Evolutionary conservation across 352 stramenopile genomes (phyloP).

Genomic region (Plasmopara viticola): DNA sequence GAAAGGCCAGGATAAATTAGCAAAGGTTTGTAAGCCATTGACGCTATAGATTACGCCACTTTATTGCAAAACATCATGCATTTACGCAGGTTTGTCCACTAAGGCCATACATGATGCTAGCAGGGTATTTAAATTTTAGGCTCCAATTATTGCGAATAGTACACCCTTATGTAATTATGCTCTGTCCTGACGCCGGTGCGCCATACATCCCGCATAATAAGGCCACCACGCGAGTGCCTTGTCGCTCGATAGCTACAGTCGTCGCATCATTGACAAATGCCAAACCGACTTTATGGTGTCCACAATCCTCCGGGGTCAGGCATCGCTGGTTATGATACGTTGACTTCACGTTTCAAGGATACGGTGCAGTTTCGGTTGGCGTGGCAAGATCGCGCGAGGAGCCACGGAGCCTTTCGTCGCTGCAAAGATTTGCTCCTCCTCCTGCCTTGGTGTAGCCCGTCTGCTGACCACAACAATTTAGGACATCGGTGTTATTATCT

Average conservation of each 20-base stretch:
- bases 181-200: not conserved
- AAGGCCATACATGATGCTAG: constrained; percentile 22
- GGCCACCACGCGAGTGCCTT: constrained; percentile 10
- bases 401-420: constrained; percentile 19
- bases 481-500: constrained; percentile 1
- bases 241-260: constrained; percentile 4
- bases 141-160: constrained; percentile 6
- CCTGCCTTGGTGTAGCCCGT: constrained; percentile 13
- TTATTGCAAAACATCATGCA: constrained; percentile 14
- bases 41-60: not conserved
- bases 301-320: constrained; percentile 19
- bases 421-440: constrained; percentile 20
- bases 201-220: constrained; percentile 21
- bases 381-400: constrained; percentile 19
- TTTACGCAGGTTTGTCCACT: constrained; percentile 13
- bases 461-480: constrained; percentile 15
- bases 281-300: constrained; percentile 32
- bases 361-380: constrained; percentile 19
- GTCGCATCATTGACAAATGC: constrained; percentile 10
- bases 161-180: constrained; percentile 6
- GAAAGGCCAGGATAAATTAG: constrained; percentile 11
- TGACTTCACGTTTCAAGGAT: constrained; percentile 10
- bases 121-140: not conserved
- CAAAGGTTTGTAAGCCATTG: not conserved
- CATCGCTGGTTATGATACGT: constrained; percentile 15